Evolutionary conservation across 2,329 filamentous ascomycete species (phyloP).

Genomic region (Ascochyta pisi): DNA sequence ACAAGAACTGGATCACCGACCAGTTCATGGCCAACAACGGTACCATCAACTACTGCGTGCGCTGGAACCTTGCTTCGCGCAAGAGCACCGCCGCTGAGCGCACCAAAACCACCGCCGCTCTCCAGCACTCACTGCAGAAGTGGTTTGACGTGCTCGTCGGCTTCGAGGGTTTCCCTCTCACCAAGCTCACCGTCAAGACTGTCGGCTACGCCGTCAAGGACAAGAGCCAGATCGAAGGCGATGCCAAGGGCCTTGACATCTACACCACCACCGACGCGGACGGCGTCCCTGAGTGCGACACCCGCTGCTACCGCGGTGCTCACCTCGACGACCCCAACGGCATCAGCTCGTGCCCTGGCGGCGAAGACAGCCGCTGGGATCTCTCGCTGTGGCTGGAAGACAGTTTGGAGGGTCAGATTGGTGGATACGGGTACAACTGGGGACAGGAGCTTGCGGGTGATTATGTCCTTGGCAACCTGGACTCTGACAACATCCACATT

Average conservation of each 20-base stretch:
- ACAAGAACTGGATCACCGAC: slow-evolving; percentile 43
- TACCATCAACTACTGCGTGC: slow-evolving; percentile 53
- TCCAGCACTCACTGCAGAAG: slow-evolving; percentile 48
- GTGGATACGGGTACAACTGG: slow-evolving; percentile 53
- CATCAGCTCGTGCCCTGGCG: slow-evolving; percentile 51
- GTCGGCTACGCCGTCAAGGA: slow-evolving; percentile 55
- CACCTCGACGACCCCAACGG: slow-evolving; percentile 50
- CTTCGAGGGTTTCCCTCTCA: slow-evolving; percentile 55
- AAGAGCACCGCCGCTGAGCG: slow-evolving; percentile 51
- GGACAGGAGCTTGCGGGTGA: slow-evolving; percentile 54
- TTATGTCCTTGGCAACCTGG: slow-evolving; percentile 52
- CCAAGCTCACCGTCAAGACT: slow-evolving; percentile 49
- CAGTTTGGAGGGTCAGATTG: slow-evolving; percentile 46
- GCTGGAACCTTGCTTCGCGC: slow-evolving; percentile 52
- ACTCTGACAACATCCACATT: slow-evolving; percentile 52
- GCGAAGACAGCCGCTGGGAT: slow-evolving; percentile 50
- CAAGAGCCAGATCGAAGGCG: slow-evolving; percentile 47
- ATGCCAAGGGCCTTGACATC: slow-evolving; percentile 47
- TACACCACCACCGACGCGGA: slow-evolving; percentile 52
- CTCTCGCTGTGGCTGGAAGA: slow-evolving; percentile 55
- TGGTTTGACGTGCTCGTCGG: slow-evolving; percentile 56
- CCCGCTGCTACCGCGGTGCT: slow-evolving; percentile 53
- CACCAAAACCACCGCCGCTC: slow-evolving; percentile 43
- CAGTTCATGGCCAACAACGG: slow-evolving; percentile 40
- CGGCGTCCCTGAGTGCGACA: slow-evolving; percentile 53